Percentiles rank a stretch among this genome's conserved stretches.
Evolutionary conservation across 768 basidiomycete genomes (phyloP).

Genomic region (Auricularia auricula-judae): DNA sequence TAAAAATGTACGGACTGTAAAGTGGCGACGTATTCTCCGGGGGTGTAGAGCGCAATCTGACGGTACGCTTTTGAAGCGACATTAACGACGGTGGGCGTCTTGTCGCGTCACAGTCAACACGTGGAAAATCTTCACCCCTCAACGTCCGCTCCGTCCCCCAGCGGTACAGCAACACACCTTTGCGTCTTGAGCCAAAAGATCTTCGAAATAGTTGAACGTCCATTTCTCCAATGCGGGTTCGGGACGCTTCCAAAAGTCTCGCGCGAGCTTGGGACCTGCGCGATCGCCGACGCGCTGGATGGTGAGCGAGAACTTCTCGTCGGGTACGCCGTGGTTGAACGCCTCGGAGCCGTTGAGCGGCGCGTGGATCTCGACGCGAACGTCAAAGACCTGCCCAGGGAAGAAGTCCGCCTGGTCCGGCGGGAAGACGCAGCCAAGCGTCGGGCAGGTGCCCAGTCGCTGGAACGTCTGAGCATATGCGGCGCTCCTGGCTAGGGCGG

Average conservation of each 20-base stretch:
- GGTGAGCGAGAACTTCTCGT: slow-evolving; percentile 17
- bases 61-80: slow-evolving; percentile 24
- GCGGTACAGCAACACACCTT: not conserved
- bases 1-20: not conserved
- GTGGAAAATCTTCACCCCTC: too few relatives aligned
- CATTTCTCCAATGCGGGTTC: slow-evolving; percentile 14
- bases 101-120: not conserved
- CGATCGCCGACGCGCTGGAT: slow-evolving; percentile 18
- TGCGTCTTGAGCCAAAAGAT: slow-evolving; percentile 21
- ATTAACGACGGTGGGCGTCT: slow-evolving; percentile 20
- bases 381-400: slow-evolving; percentile 19
- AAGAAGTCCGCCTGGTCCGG: slow-evolving; percentile 18
- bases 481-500: too few relatives aligned
- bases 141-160: too few relatives aligned
- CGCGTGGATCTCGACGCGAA: slow-evolving; percentile 23
- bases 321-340: slow-evolving; percentile 19
- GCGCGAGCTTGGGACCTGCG: slow-evolving; percentile 12
- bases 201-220: slow-evolving; percentile 23
- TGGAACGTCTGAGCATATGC: slow-evolving; percentile 3
- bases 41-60: slow-evolving; percentile 18
- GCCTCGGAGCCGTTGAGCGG: slow-evolving; percentile 26
- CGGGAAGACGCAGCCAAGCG: slow-evolving; percentile 20
- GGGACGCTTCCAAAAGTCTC: slow-evolving; percentile 13
- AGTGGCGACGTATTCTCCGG: slow-evolving; percentile 16
- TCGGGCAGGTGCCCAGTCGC: slow-evolving; percentile 17